Evolutionary conservation across 495 filamentous ascomycete species (phyloP).

Genomic region (Copromyces sp.): DNA sequence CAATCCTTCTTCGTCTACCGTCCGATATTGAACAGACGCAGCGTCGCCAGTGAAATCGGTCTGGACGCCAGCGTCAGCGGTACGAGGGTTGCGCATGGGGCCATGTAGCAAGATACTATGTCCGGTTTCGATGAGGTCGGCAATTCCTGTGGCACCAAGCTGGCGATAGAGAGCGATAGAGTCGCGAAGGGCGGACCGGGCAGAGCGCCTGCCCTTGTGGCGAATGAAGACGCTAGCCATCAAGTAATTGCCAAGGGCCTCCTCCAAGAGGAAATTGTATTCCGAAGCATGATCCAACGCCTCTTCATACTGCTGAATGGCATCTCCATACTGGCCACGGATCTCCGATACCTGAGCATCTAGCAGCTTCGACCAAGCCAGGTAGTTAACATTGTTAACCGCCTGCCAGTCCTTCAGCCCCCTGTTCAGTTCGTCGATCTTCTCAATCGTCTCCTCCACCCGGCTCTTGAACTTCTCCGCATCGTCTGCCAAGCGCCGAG

Average conservation of each 20-base stretch:
- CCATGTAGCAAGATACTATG: conserved; percentile 63
- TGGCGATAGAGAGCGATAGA: conserved; percentile 63
- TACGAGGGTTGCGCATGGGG: conserved; percentile 47
- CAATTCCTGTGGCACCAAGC: conserved; percentile 66
- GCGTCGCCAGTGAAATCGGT: conserved; percentile 58
- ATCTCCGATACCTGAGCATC: conserved; percentile 65
- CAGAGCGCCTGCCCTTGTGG: conserved; percentile 60
- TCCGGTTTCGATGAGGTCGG: conserved; percentile 55
- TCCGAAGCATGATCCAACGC: conserved; percentile 72
- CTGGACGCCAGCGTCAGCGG: conserved; percentile 62
- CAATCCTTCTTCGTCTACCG: conserved; percentile 44
- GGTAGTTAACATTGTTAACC: conserved; percentile 69
- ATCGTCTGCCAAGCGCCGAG: conserved; percentile 32
- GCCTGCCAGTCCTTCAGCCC: conserved; percentile 58
- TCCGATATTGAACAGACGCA: conserved; percentile 43
- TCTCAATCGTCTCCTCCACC: conserved; percentile 43
- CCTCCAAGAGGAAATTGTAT: conserved; percentile 67
- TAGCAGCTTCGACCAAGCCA: conserved; percentile 63
- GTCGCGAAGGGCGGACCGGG: conserved; percentile 60
- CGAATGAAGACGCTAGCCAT: conserved; percentile 66
- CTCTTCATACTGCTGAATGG: conserved; percentile 60
- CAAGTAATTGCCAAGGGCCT: conserved; percentile 70
- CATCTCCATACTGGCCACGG: conserved; percentile 46
- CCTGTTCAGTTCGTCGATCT: conserved; percentile 43
- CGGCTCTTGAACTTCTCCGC: conserved; percentile 38